Percentiles rank a stretch among this genome's conserved stretches.
These are phyloP conservation scores for Celoporthe dispersa DNA, from an alignment of 2,329 filamentous ascomycete genomes.

Conservation along the genomic window DNA sequence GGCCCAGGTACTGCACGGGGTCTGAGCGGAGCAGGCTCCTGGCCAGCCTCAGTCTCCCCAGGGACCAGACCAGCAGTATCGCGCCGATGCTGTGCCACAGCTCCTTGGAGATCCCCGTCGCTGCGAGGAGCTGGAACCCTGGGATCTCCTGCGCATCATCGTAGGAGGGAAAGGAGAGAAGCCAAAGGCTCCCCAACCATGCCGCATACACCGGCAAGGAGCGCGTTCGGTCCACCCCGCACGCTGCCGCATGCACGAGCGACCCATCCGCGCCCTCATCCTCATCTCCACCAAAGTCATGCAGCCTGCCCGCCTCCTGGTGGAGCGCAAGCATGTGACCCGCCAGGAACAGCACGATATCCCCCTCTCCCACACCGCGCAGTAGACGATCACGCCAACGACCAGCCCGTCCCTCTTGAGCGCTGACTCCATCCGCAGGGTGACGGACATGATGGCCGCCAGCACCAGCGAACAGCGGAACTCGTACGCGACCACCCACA, in stretches of 20 bases:
- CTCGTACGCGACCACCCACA: conserved; percentile 12
- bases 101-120: not conserved
- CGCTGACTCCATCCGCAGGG: not conserved
- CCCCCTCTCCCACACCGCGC: conserved; percentile 12
- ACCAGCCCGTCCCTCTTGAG: conserved; percentile 1
- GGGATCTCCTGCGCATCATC: not conserved
- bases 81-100: conserved; percentile 9
- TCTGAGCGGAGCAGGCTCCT: conserved; percentile 2
- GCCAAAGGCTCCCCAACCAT: not conserved
- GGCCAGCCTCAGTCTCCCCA: not conserved
- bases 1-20: conserved; percentile 4
- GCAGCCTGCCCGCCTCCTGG: not conserved
- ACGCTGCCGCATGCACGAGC: not conserved
- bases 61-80: conserved; percentile 3
- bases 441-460: conserved; percentile 7
- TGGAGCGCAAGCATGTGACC: conserved; percentile 9
- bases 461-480: conserved; percentile 4
- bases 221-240: not conserved
- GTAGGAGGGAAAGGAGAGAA: conserved; percentile 3
- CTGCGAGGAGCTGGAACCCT: conserved; percentile 2
- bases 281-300: not conserved
- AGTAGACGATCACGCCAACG: not conserved
- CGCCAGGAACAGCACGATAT: conserved; percentile 5
- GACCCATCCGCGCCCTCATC: not conserved
- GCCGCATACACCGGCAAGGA: not conserved